phyloP scores from a whole-genome alignment of 176 grass and related monocot genomes.

The Eleusine indica region DNA sequence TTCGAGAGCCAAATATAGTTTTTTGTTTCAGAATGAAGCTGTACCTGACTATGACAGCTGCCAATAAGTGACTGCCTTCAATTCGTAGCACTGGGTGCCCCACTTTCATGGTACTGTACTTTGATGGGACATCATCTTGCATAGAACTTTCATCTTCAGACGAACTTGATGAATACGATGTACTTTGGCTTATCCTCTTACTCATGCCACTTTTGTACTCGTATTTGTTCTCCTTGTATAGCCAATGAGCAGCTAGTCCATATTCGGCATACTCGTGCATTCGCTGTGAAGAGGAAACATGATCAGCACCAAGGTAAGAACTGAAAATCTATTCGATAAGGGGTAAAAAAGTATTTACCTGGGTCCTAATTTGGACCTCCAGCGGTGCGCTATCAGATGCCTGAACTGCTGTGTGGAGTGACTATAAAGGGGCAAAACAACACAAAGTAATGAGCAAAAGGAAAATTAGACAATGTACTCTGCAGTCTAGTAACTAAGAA shows the following conservation, averaged over 20 bases:
- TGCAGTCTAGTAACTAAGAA: slow-evolving; percentile 27
- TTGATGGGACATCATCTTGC: slow-evolving; percentile 61
- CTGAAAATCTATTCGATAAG: slow-evolving; percentile 40
- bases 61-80: slow-evolving; percentile 86
- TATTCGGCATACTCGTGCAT: slow-evolving; percentile 97
- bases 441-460: slow-evolving; percentile 33
- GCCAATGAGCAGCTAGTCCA: slow-evolving; percentile 95
- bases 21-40: slow-evolving; percentile 26
- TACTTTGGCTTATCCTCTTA: slow-evolving; percentile 50
- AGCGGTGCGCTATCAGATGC: slow-evolving; percentile 83
- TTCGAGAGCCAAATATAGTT: slow-evolving; percentile 36
- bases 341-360: slow-evolving; percentile 41
- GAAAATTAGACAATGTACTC: slow-evolving; percentile 23
- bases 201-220: slow-evolving; percentile 48
- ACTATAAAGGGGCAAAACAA: slow-evolving; percentile 53
- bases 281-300: slow-evolving; percentile 51
- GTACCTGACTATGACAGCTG: slow-evolving; percentile 90
- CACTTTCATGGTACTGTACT: slow-evolving; percentile 84
- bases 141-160: slow-evolving; percentile 68
- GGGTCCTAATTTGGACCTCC: slow-evolving; percentile 98
- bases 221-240: slow-evolving; percentile 90
- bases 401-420: slow-evolving; percentile 92
- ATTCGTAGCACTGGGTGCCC: slow-evolving; percentile 90
- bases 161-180: slow-evolving; percentile 61
- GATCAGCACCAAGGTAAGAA: slow-evolving; percentile 43